Base-by-base conservation (phyloP, 495 filamentous ascomycete species). In the Penicillium arizonense region DNA sequence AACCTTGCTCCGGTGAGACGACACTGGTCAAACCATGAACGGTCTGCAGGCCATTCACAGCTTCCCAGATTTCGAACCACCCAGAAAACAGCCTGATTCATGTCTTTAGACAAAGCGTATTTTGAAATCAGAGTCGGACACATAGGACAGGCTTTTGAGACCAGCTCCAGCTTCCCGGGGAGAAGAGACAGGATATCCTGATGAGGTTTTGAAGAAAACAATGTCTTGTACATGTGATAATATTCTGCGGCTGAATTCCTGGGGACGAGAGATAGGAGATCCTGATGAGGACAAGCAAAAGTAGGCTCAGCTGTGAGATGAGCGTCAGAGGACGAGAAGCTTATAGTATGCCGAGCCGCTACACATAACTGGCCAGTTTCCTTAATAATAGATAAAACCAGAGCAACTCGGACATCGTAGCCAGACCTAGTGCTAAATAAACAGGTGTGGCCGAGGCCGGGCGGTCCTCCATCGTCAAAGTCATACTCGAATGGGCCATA, bases 211-310 rank as follows among this genome's bases (percentile, higher is more conserved):
- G 48, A 51, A 43, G n/a, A 34, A 33, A 43, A 16, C 38, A 51
- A 43, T 36, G 24, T 43, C 28, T 21, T n/a, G 39, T 42, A 36
- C n/a, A 24, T 36, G 26, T 42, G 28, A 43, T 18, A 26, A 43
- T 43, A 39, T 42, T 43, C 21, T 43, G 48, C 48, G 48, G 16
- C 38, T 43, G 36, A 26, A 13, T 35, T 24, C 14, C 16, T 24
- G 20, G 37, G 28, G 30, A 51, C 48, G 28, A 51, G 34, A 46
- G 32, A 45, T 39, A 45, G 14, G 13, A 58, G 50, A 44, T 58
- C 32, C 39, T 48, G 36, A 48, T 58, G 56, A 36, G 56, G 56
- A 37, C 51, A 59, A 10, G 47, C 40, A 46, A 59, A 58, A 8
- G 24, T 50, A 20, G 46, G 56, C 33, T 51, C 46, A 37, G 43